Conservation (phyloP, 2,329 filamentous ascomycete species). For the Pseudocercospora macadamiae region DNA sequence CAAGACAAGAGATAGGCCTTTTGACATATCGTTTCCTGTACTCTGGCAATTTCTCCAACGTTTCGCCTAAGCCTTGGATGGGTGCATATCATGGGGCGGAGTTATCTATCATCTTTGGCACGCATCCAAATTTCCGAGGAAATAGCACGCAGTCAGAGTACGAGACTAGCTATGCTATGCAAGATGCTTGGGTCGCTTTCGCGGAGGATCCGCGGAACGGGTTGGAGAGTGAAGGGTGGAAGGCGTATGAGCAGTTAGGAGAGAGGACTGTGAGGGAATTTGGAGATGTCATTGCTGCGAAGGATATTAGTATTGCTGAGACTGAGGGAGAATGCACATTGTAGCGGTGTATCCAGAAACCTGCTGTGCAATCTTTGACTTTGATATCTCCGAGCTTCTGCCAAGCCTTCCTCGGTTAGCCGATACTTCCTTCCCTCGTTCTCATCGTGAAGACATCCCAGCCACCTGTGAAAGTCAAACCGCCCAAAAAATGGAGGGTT, state of each 20-base stretch:
- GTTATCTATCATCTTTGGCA: conserved; percentile 39
- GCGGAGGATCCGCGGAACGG: conserved; percentile 38
- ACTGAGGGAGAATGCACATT: too few relatives aligned
- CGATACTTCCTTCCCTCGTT: conserved; percentile 1
- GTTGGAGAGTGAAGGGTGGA: conserved; percentile 27
- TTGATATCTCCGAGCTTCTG: not conserved
- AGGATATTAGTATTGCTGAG: not conserved
- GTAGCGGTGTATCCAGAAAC: too few relatives aligned
- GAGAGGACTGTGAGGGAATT: not conserved
- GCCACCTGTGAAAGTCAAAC: not conserved
- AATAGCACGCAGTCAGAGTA: conserved; percentile 23
- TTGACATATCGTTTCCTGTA: not conserved
- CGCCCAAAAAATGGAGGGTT: too few relatives aligned
- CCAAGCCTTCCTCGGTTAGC: not conserved
- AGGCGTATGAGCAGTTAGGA: conserved; percentile 11
- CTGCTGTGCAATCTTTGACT: not conserved
- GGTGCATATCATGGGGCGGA: conserved; percentile 41
- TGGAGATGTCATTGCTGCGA: not conserved
- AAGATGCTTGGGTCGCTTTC: conserved; percentile 40
- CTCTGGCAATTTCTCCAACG: not conserved
- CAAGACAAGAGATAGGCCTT: not conserved
- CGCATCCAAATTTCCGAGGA: conserved; percentile 13
- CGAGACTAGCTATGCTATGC: conserved; percentile 29
- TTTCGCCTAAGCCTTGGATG: conserved; percentile 10
- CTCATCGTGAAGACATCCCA: not conserved